Evolutionary conservation across 2,329 filamentous ascomycete species (phyloP).

Genomic region (Venturiaceae sp.): DNA sequence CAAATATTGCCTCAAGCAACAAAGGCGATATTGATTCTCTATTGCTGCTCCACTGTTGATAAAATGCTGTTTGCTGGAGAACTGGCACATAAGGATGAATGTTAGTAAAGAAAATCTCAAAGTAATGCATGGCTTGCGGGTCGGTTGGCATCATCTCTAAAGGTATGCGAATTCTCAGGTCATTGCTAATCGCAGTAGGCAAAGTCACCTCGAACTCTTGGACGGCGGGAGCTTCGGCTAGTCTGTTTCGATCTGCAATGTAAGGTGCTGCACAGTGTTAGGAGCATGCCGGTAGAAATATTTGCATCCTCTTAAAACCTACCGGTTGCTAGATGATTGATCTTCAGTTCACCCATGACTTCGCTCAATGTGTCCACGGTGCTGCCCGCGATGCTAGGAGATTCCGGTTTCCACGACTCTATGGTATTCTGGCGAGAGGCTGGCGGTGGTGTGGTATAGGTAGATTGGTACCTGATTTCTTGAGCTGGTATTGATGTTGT

Average conservation of each 20-base stretch:
- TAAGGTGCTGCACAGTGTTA: constrained; percentile 58
- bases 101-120: constrained; percentile 81
- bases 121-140: constrained; percentile 70
- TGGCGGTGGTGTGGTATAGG: background rate
- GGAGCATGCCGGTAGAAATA: constrained; percentile 2
- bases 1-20: constrained; percentile 82
- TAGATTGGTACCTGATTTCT: background rate
- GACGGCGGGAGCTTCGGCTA: constrained; percentile 52
- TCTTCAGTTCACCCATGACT: constrained; percentile 74
- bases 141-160: constrained; percentile 89
- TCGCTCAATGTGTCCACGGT: constrained; percentile 60
- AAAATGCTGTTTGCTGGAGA: constrained; percentile 71
- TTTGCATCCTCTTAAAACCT: constrained; percentile 23
- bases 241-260: constrained; percentile 55
- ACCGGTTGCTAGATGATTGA: constrained; percentile 82
- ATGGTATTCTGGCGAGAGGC: background rate
- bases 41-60: constrained; percentile 80
- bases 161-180: constrained; percentile 76
- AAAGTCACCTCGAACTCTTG: constrained; percentile 64
- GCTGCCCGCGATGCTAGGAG: constrained; percentile 33
- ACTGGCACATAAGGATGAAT: constrained; percentile 92
- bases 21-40: constrained; percentile 80
- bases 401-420: constrained; percentile 31
- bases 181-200: constrained; percentile 59
- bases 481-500: background rate